phyloP scores from a whole-genome alignment of 1,284 basidiomycete species.

The Fomes fomentarius region DNA sequence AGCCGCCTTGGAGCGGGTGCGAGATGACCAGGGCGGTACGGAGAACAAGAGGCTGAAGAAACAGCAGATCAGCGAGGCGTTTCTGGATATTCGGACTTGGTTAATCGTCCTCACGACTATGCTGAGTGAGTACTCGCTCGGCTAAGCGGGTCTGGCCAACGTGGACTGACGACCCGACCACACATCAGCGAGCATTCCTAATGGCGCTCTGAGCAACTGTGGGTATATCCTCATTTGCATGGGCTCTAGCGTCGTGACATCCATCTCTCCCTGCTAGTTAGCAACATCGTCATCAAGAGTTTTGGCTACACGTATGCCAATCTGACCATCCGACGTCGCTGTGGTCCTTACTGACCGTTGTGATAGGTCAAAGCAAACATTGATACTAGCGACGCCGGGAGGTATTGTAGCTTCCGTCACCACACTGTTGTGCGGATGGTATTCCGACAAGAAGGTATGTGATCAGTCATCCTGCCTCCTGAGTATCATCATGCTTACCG shows the following conservation, averaged over 20 bases:
- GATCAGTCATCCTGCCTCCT: background rate
- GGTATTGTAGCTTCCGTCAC: conserved; percentile 52
- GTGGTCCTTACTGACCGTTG: background rate
- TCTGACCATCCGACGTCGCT: no score
- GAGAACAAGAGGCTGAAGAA: conserved; percentile 64
- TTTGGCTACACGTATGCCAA: conserved; percentile 73
- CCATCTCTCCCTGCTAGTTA: conserved; percentile 41
- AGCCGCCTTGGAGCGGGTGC: conserved; percentile 68
- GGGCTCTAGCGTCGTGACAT: background rate
- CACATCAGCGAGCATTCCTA: conserved; percentile 63
- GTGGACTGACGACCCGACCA: no score
- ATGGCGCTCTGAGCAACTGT: conserved; percentile 70
- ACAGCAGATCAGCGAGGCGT: conserved; percentile 59
- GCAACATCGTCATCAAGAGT: conserved; percentile 62
- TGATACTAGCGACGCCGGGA: conserved; percentile 64
- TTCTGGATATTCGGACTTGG: conserved; percentile 66
- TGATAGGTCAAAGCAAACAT: conserved; percentile 56
- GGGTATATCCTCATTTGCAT: conserved; percentile 25
- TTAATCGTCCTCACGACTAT: conserved; percentile 61
- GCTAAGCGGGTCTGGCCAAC: conserved; percentile 8
- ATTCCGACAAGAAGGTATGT: conserved; percentile 61
- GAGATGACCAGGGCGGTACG: conserved; percentile 67
- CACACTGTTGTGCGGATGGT: conserved; percentile 61
- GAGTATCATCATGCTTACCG: background rate
- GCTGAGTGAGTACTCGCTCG: conserved; percentile 46